These are phyloP conservation scores for Phoma sp. DNA, from an alignment of 2,329 filamentous ascomycete species.

Conservation along the genomic window DNA sequence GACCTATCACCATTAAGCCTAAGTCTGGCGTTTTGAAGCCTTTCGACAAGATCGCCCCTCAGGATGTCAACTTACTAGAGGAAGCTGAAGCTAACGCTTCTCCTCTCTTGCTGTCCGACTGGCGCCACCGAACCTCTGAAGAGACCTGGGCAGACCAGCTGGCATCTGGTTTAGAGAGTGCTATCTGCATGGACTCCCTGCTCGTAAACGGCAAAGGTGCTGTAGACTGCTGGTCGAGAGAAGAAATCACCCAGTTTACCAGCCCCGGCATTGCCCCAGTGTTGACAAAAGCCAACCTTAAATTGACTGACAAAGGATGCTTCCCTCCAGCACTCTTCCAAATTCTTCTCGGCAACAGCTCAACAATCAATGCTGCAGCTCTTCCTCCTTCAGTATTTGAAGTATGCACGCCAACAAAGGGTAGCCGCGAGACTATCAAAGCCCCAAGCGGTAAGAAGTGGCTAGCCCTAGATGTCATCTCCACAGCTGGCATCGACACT, in stretches of 20 bases:
- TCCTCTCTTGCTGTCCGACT: conserved; percentile 64
- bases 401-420: conserved; percentile 58
- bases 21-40: conserved; percentile 52
- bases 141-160: conserved; percentile 56
- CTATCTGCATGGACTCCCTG: conserved; percentile 65
- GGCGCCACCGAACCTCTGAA: conserved; percentile 61
- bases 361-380: conserved; percentile 10
- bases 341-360: conserved; percentile 28
- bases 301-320: conserved; percentile 50
- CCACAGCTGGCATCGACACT: conserved; percentile 58
- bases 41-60: conserved; percentile 58
- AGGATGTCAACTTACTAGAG: conserved; percentile 55
- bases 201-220: conserved; percentile 69
- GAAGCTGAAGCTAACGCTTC: conserved; percentile 57
- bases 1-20: conserved; percentile 60
- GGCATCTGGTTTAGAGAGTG: conserved; percentile 57
- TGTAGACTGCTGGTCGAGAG: conserved; percentile 59
- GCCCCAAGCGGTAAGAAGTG: conserved; percentile 52
- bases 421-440: conserved; percentile 54
- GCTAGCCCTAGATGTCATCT: conserved; percentile 64
- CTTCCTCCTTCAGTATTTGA: conserved; percentile 31
- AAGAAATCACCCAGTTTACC: conserved; percentile 53
- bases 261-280: conserved; percentile 40
- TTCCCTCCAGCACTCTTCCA: conserved; percentile 56
- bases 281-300: conserved; percentile 47